Conservation (phyloP, 208 protist genomes). For the Leishmania martiniquensis region DNA sequence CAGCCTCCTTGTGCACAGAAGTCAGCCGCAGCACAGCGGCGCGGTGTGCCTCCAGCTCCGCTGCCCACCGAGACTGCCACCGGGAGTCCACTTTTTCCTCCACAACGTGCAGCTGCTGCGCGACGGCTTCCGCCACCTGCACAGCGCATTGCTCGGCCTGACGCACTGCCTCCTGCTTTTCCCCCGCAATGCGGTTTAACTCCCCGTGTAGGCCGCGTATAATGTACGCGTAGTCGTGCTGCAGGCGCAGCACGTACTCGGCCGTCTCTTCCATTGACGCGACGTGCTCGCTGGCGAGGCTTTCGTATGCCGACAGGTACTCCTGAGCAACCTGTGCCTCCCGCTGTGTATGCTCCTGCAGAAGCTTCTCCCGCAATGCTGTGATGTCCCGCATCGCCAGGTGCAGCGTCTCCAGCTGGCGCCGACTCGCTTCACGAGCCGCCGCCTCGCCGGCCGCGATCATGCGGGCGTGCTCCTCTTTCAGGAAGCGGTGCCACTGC, state of each 20-base stretch:
- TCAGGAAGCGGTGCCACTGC: conserved; percentile 34
- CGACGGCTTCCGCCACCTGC: conserved; percentile 10
- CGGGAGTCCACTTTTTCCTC: conserved; percentile 27
- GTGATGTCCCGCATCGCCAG: conserved; percentile 63
- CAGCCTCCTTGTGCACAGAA: conserved; percentile 3
- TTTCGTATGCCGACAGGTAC: conserved; percentile 37
- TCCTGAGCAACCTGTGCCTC: conserved; percentile 41
- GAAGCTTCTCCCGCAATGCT: conserved; percentile 42
- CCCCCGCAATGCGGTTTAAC: conserved; percentile 23
- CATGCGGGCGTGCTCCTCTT: conserved; percentile 34
- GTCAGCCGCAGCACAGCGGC: conserved; percentile 3
- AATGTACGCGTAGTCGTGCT: conserved; percentile 33
- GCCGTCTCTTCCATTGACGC: conserved; percentile 26
- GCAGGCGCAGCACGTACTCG: conserved; percentile 33
- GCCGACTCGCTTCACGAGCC: conserved; percentile 10
- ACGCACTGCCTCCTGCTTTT: conserved; percentile 32
- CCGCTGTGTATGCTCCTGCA: conserved; percentile 39
- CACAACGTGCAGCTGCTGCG: conserved; percentile 16
- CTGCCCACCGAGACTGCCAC: conserved; percentile 32
- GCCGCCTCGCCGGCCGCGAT: conserved; percentile 18
- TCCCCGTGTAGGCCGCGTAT: conserved; percentile 36
- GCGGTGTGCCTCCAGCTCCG: conserved; percentile 34
- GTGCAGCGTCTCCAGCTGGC: conserved; percentile 54
- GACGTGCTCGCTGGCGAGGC: conserved; percentile 31
- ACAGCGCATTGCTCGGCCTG: neutral